Evolutionary conservation across 768 basidiomycete genomes (phyloP).

Genomic region (Leccinum olivaceopallidum): DNA sequence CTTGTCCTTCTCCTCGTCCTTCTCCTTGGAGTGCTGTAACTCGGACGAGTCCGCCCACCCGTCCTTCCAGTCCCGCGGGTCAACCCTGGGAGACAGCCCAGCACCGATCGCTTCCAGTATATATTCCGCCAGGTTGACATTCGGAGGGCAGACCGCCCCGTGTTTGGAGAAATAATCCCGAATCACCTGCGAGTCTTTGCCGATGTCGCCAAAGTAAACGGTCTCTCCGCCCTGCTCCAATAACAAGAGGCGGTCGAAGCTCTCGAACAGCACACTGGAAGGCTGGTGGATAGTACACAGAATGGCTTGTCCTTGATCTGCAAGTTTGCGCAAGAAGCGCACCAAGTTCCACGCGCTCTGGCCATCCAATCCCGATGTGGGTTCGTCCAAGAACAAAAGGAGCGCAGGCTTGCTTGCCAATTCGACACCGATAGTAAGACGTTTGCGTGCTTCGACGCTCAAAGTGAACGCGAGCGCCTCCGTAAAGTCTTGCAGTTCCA

Average conservation of each 20-base stretch:
- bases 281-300: slow-evolving; percentile 92
- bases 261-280: slow-evolving; percentile 82
- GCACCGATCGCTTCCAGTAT: slow-evolving; percentile 90
- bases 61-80: slow-evolving; percentile 83
- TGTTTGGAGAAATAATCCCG: slow-evolving; percentile 74
- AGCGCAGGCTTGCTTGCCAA: slow-evolving; percentile 67
- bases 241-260: slow-evolving; percentile 73
- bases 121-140: slow-evolving; percentile 79
- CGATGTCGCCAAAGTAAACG: slow-evolving; percentile 93
- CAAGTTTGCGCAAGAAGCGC: slow-evolving; percentile 80
- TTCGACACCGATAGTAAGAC: slow-evolving; percentile 90
- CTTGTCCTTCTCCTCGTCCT: too few relatives aligned
- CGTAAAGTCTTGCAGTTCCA: slow-evolving; percentile 81
- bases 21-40: slow-evolving; percentile 24
- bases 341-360: slow-evolving; percentile 81
- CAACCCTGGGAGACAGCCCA: slow-evolving; percentile 69
- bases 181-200: slow-evolving; percentile 64
- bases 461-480: slow-evolving; percentile 80
- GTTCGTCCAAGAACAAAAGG: slow-evolving; percentile 39
- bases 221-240: slow-evolving; percentile 82
- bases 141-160: slow-evolving; percentile 69
- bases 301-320: slow-evolving; percentile 85
- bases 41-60: slow-evolving; percentile 80
- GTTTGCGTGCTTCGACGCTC: slow-evolving; percentile 72
- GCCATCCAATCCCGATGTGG: slow-evolving; percentile 57